Conservation (phyloP, 2,329 filamentous ascomycete genomes). For the Ophiognomonia clavigignenti-juglandacearum region DNA sequence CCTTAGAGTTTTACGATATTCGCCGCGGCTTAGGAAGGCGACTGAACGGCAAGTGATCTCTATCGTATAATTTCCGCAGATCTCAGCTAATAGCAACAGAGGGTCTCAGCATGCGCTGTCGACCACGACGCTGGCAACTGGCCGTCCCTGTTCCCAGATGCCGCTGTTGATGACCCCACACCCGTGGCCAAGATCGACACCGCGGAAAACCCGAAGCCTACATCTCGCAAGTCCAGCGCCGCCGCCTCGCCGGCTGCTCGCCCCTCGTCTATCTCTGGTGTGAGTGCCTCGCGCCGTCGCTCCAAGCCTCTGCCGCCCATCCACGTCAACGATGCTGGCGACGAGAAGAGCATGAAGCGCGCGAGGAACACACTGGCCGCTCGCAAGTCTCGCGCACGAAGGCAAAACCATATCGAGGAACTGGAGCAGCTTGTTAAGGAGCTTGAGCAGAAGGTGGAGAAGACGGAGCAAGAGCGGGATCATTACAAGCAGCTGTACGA, state of each 20-base stretch:
- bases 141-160: conserved; percentile 67
- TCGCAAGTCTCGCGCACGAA: conserved; percentile 86
- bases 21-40: no score
- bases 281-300: conserved; percentile 63
- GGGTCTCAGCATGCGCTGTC: no score
- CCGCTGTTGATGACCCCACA: conserved; percentile 24
- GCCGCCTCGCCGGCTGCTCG: conserved; percentile 43
- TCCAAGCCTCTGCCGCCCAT: conserved; percentile 79
- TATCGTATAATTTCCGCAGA: no score
- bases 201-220: conserved; percentile 32
- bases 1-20: no score
- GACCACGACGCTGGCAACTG: conserved; percentile 58
- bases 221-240: conserved; percentile 42
- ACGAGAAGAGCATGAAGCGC: conserved; percentile 82
- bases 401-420: conserved; percentile 69
- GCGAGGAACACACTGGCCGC: conserved; percentile 90
- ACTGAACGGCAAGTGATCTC: no score
- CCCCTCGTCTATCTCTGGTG: conserved; percentile 66
- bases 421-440: conserved; percentile 70
- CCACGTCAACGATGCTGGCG: conserved; percentile 65
- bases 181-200: conserved; percentile 40
- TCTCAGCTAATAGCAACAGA: no score
- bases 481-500: neutral
- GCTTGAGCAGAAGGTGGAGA: conserved; percentile 42
- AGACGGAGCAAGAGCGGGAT: neutral